Conservation (phyloP, 1,284 basidiomycete species). For the Puccinia horiana region DNA sequence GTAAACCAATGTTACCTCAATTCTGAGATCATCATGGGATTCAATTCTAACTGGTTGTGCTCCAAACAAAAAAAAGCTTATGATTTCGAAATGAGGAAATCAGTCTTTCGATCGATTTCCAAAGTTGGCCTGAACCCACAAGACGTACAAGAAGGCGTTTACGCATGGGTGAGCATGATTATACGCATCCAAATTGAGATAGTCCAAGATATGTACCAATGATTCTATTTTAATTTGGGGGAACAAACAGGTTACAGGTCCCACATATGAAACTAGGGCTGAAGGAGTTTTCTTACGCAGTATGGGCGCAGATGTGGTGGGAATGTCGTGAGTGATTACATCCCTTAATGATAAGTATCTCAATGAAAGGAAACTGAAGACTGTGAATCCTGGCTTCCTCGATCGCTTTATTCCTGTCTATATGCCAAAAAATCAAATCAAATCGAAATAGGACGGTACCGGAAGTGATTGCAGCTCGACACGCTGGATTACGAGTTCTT, state of each 20-base stretch:
- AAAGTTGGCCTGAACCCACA: slow-evolving; percentile 57
- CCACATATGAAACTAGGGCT: slow-evolving; percentile 79
- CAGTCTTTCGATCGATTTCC: slow-evolving; percentile 38
- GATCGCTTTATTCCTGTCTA: neutral
- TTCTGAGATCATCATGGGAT: too few relatives aligned
- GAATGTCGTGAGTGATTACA: slow-evolving; percentile 37
- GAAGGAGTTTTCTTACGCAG: slow-evolving; percentile 72
- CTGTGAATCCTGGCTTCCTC: neutral
- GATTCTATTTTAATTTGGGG: neutral
- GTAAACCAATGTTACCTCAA: too few relatives aligned
- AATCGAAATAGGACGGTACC: slow-evolving; percentile 64
- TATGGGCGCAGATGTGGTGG: slow-evolving; percentile 64
- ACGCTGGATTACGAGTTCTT: slow-evolving; percentile 60
- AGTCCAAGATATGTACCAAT: neutral
- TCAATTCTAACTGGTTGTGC: neutral
- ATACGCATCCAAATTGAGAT: neutral
- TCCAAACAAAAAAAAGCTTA: slow-evolving; percentile 21
- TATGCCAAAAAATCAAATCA: neutral
- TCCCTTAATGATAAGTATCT: neutral
- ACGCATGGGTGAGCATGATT: slow-evolving; percentile 76
- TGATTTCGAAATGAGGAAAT: slow-evolving; percentile 46
- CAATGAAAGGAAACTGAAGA: neutral
- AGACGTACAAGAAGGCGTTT: slow-evolving; percentile 72
- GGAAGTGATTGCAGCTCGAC: slow-evolving; percentile 76
- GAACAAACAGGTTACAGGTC: slow-evolving; percentile 58